Evolutionary conservation across 306 rosid genomes (phyloP).

Genomic region (Urtica urens): DNA sequence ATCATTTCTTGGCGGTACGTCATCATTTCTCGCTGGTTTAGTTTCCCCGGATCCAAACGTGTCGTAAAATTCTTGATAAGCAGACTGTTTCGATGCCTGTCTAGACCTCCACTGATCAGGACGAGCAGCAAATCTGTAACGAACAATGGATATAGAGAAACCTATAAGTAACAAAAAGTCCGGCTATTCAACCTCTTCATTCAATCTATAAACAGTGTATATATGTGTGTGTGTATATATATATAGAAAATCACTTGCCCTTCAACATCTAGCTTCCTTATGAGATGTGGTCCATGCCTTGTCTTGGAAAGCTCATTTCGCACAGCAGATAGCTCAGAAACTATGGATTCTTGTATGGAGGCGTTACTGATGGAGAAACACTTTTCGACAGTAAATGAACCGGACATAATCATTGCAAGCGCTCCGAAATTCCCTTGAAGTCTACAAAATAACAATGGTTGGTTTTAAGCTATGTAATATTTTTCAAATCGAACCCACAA

Average conservation of each 20-base stretch:
- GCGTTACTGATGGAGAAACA: slow-evolving; percentile 57
- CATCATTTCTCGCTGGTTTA: slow-evolving; percentile 31
- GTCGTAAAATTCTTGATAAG: slow-evolving; percentile 49
- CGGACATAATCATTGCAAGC: slow-evolving; percentile 50
- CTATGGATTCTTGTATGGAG: slow-evolving; percentile 67
- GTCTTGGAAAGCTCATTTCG: slow-evolving; percentile 66
- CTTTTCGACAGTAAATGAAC: slow-evolving; percentile 74
- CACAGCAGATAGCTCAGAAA: slow-evolving; percentile 56
- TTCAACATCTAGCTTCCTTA: slow-evolving; percentile 71
- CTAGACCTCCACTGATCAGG: slow-evolving; percentile 90
- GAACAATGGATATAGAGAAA: background rate
- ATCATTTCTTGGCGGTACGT: no score
- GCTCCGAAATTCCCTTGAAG: slow-evolving; percentile 71
- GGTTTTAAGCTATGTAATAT: slow-evolving; percentile 1
- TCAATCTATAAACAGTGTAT: no score
- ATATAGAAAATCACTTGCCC: slow-evolving; percentile 35
- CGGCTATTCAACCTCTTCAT: no score
- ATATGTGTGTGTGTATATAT: background rate
- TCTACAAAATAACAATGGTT: slow-evolving; percentile 34
- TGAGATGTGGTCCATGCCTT: slow-evolving; percentile 76
- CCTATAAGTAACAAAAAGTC: no score
- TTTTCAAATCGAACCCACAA: slow-evolving; percentile 15
- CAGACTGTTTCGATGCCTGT: slow-evolving; percentile 66
- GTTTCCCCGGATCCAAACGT: slow-evolving; percentile 55
- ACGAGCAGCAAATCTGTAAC: slow-evolving; percentile 51